phyloP scores from a whole-genome alignment of 257 asterid genomes.

The Primulina tabacum region DNA sequence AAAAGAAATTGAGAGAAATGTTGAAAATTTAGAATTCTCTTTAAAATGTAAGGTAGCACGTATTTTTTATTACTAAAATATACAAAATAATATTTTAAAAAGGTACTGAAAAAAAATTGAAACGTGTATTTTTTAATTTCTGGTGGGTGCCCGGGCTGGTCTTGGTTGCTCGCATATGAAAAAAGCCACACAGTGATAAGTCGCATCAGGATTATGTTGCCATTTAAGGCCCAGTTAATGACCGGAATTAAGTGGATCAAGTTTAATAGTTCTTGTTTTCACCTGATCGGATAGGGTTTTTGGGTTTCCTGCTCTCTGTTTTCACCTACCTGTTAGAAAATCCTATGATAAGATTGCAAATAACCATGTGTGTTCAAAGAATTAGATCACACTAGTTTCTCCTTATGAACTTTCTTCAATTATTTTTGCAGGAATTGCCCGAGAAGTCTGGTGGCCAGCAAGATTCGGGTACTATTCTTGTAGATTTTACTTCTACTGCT shows the following conservation, averaged over 20 bases:
- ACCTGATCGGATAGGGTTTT: background rate
- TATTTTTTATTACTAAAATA: background rate
- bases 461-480: conserved; percentile 47
- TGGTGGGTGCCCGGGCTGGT: background rate
- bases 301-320: background rate
- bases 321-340: background rate
- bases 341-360: background rate
- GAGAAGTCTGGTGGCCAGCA: conserved; percentile 48
- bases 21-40: background rate
- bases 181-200: background rate
- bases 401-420: conserved; percentile 21
- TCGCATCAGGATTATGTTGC: background rate
- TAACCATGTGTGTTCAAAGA: background rate
- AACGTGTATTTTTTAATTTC: no score
- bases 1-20: no score
- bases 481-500: conserved; percentile 11
- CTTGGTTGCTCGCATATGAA: background rate
- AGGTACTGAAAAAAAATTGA: background rate
- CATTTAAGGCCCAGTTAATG: background rate
- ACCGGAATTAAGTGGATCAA: background rate
- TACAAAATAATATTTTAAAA: no score
- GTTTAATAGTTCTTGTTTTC: background rate
- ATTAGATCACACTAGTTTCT: background rate
- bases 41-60: no score
- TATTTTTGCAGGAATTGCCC: conserved; percentile 45